Base-by-base conservation (phyloP, 2,329 filamentous ascomycete species). In the Saccharata proteae region DNA sequence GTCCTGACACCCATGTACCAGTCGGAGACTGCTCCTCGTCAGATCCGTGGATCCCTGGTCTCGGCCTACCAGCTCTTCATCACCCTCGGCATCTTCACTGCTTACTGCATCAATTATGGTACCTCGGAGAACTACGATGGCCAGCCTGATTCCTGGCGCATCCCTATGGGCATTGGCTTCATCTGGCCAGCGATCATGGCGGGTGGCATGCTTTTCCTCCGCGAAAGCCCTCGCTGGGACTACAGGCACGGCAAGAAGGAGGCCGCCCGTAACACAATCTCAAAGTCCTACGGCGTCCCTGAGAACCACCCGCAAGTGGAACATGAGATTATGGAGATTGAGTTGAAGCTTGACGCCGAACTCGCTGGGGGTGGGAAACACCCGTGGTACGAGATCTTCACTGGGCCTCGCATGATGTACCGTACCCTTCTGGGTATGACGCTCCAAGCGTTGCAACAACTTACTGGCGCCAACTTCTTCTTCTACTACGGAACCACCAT, bases 361-460 rank as follows among this genome's bases (percentile, higher is more conserved):
- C n/a, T 9, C 11, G 54, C 57, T 14, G 57, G 55, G 31, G 52
- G 58, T 20, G 55, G 59, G 0, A 61, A 67, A 34, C 56, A 62
- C 43, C 71, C 67, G 50, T 80, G 74, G 65, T 78, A 81, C 37
- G 76, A 80, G 43, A 70, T 74, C 43, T 64, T 84, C 40, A 67
- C 69, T 35, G 62, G 67, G 40, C 77, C 75, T 42, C 74, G 74
- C 40, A 84, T 80, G 65, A 42, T 69, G 5, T 74, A 80, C 50
- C 67, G 77, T 16, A 76, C 72, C 0, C 27, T 71, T 0, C 61
- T 80, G 0, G 76, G 77, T 22, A 67, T 80, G 20, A 48, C 61
- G 3, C 64, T 88, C 13, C 82, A 90, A 50, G 77, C 78, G 55
- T 69, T 88, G 9, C 82, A 90, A 50, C 82, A 90, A 49, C 66